phyloP scores from a whole-genome alignment of 2,329 filamentous ascomycete species.

The Daldinia sp. region DNA sequence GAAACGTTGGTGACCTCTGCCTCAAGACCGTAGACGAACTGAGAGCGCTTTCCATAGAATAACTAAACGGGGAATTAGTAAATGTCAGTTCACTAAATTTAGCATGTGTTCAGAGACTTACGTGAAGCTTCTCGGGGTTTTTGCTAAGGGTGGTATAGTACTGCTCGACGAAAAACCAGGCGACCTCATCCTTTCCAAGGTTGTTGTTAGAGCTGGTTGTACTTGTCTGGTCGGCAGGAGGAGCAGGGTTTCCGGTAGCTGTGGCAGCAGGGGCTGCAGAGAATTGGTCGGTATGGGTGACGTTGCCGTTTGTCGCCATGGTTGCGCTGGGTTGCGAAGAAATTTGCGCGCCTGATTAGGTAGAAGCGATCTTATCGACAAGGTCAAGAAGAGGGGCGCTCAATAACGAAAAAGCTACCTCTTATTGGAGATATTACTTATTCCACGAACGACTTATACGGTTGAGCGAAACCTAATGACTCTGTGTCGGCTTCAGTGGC shows the following conservation, averaged over 20 bases:
- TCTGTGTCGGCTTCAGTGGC: slow-evolving; percentile 36
- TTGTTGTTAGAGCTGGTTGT: slow-evolving; percentile 56
- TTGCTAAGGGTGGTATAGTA: slow-evolving; percentile 99
- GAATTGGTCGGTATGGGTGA: slow-evolving; percentile 59
- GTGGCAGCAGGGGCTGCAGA: slow-evolving; percentile 52
- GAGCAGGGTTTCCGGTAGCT: slow-evolving; percentile 51
- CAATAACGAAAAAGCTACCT: slow-evolving; percentile 17
- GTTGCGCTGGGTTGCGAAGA: slow-evolving; percentile 44
- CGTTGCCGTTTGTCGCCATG: slow-evolving; percentile 71
- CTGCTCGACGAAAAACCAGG: slow-evolving; percentile 99
- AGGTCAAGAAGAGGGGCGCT: slow-evolving; percentile 14
- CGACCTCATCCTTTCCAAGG: slow-evolving; percentile 89
- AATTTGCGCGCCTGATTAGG: slow-evolving; percentile 35
- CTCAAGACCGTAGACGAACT: slow-evolving; percentile 93
- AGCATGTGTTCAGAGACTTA: slow-evolving; percentile 55
- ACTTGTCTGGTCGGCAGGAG: slow-evolving; percentile 50
- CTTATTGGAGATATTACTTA: slow-evolving; percentile 15
- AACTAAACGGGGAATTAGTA: slow-evolving; percentile 62
- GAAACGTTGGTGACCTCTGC: slow-evolving; percentile 88
- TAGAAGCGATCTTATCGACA: slow-evolving; percentile 27
- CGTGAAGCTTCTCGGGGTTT: slow-evolving; percentile 90
- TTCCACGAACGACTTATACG: slow-evolving; percentile 29
- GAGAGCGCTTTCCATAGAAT: slow-evolving; percentile 96
- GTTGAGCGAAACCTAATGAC: slow-evolving; percentile 17
- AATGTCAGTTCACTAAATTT: background rate